A percentile compares a stretch with the other conserved stretches of the same genome.
These are phyloP conservation scores for Blastomyces gilchristii DNA, from an alignment of 2,329 filamentous ascomycete genomes.

Conservation along the genomic window DNA sequence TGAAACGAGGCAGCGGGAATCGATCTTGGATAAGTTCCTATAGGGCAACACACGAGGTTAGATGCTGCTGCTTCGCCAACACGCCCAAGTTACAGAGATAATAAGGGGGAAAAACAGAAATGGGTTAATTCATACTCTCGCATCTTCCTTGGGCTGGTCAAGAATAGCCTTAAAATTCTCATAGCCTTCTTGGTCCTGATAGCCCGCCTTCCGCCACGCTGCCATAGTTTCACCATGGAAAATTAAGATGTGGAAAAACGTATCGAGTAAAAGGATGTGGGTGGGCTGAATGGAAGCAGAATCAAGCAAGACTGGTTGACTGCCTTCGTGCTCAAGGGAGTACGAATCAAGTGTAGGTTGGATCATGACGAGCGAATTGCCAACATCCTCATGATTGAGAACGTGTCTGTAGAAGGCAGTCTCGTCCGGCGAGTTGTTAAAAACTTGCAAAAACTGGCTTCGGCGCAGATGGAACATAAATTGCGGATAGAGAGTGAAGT, in stretches of 20 bases:
- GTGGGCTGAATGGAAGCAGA: slow-evolving; percentile 92
- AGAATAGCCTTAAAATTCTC: slow-evolving; percentile 86
- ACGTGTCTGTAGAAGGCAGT: slow-evolving; percentile 98
- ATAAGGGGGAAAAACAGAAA: neutral
- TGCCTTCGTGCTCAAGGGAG: slow-evolving; percentile 89
- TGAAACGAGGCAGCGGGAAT: slow-evolving; percentile 96
- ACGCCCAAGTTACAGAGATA: neutral
- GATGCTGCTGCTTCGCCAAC: neutral
- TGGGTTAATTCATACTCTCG: slow-evolving; percentile 52
- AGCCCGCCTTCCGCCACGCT: slow-evolving; percentile 95
- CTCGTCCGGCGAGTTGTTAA: slow-evolving; percentile 98
- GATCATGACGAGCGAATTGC: slow-evolving; percentile 97
- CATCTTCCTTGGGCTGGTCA: slow-evolving; percentile 92
- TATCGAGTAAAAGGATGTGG: slow-evolving; percentile 88
- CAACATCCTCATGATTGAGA: slow-evolving; percentile 91
- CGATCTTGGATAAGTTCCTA: slow-evolving; percentile 93
- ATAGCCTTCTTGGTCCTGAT: slow-evolving; percentile 96
- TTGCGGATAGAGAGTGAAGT: slow-evolving; percentile 96
- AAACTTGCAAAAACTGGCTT: slow-evolving; percentile 96
- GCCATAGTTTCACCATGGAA: slow-evolving; percentile 98
- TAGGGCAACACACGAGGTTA: slow-evolving; percentile 6
- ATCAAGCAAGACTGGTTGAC: slow-evolving; percentile 86
- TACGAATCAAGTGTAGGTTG: slow-evolving; percentile 96
- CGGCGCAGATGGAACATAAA: slow-evolving; percentile 99
- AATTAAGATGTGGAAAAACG: slow-evolving; percentile 98